A percentile compares a stretch with the other conserved stretches of the same genome.
phyloP scores from a whole-genome alignment of 148 eudicot species.

The Cornus controversa region DNA sequence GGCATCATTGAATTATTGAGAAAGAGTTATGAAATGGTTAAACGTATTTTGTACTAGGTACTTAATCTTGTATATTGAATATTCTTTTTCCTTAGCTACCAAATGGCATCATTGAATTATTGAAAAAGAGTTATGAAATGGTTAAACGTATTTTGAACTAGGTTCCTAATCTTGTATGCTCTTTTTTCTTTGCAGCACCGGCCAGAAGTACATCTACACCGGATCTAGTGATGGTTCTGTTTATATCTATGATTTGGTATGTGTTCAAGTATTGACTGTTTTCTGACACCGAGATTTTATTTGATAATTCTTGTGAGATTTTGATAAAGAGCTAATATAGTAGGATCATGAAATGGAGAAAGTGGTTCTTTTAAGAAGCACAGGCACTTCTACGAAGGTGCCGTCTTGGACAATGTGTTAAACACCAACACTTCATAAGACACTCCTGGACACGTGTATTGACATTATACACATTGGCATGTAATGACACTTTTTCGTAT shows the following conservation, averaged over 20 bases:
- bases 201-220: slow-evolving; percentile 82
- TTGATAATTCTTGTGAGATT: background rate
- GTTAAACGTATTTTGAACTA: background rate
- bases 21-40: background rate
- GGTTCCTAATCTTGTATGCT: background rate
- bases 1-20: background rate
- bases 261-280: slow-evolving; percentile 11
- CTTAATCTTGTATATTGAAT: no score
- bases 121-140: background rate
- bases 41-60: no score
- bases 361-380: background rate
- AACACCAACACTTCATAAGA: no score
- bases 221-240: slow-evolving; percentile 71
- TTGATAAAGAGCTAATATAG: background rate
- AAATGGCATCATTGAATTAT: background rate
- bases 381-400: no score
- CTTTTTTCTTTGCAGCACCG: slow-evolving; percentile 61
- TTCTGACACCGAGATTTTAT: background rate
- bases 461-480: no score
- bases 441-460: no score
- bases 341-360: background rate
- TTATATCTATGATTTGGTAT: slow-evolving; percentile 77
- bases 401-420: no score
- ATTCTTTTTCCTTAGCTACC: background rate
- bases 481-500: no score